A percentile compares a stretch with the other conserved stretches of the same genome.
phyloP scores from a whole-genome alignment of 345 rosid species.

The Gossypium sturtianum region DNA sequence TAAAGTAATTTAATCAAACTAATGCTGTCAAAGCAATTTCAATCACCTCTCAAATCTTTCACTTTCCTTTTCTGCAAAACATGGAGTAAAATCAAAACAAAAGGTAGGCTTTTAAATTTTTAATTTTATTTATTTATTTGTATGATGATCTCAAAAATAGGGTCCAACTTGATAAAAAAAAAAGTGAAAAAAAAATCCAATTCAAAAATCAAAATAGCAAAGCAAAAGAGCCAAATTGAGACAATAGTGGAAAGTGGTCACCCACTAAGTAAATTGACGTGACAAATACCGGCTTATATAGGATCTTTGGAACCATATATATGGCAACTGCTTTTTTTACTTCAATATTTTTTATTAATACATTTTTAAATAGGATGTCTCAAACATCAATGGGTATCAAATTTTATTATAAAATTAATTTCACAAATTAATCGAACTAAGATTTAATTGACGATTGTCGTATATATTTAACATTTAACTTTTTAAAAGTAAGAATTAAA shows the following conservation, averaged over 20 bases:
- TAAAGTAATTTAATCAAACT: neutral
- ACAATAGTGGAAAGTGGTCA: conserved; percentile 15
- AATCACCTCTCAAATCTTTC: neutral
- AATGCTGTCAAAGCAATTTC: neutral
- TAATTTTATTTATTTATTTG: too few species aligned
- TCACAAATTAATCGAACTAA: too few species aligned
- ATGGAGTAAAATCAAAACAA: neutral
- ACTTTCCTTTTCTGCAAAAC: neutral
- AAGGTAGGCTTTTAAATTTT: too few species aligned
- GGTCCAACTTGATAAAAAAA: neutral
- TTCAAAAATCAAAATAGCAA: neutral
- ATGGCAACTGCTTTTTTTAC: neutral
- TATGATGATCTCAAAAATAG: neutral
- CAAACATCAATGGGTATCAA: too few species aligned
- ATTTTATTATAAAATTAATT: too few species aligned
- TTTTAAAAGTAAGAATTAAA: too few species aligned
- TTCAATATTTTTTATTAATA: too few species aligned
- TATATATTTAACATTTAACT: too few species aligned
- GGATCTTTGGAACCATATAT: neutral
- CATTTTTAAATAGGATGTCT: too few species aligned
- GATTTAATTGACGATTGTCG: too few species aligned
- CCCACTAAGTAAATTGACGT: conserved; percentile 7
- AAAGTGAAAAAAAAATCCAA: neutral
- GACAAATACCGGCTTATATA: neutral
- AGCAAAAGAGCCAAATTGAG: neutral